Evolutionary conservation across 257 asterid species (phyloP), one percentile per base, ranked within the genome.

Genomic region (Voacanga thouarsii): DNA sequence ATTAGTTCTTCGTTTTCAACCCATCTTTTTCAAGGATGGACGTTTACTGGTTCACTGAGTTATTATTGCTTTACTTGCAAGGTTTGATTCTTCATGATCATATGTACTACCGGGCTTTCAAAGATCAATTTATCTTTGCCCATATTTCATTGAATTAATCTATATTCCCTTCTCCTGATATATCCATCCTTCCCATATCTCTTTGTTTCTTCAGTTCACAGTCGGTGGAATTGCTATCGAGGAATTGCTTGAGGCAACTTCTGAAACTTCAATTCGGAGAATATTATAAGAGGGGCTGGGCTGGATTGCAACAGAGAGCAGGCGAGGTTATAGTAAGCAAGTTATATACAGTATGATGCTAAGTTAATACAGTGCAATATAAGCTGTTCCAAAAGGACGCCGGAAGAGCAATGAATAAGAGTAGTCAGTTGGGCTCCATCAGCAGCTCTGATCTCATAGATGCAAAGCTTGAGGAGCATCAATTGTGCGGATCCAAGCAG

Each of bases 391-490:
- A 60, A 4, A 60, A 26, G 37, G 24, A 60, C 12, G 71, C 3
- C 26, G 67, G 19, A 24, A 19, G 59, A 44, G 43, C 33, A 26
- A 80, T 80, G 97, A 93, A 83, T 78, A 89, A 89, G 86, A 87
- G 74, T 78, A 93, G 88, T 85, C 69, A 86, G 83, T 93, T 96
- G 78, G 90, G 91, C 2, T 64, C 67, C 59, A 89, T 89, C 59
- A 91, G 91, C 82, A 89, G 96, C 64, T 86, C 90, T 83, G 97
- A 93, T 89, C 98, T 93, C 82, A 96, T 96, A 73, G 98, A 93
- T 84, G 92, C 97, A 0, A 96, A 96, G 90, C 94, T 96, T 71
- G 99, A 96, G 60, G 99, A 92, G 87, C 97, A 93, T 86, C 98
- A 92, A 81, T 79, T 93, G 64, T 90, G 96, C 77, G 98, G 97